A percentile compares a stretch with the other conserved stretches of the same genome.
These are phyloP conservation scores for Boletus tylopilopsis DNA, from an alignment of 768 basidiomycete genomes.

Conservation along the genomic window DNA sequence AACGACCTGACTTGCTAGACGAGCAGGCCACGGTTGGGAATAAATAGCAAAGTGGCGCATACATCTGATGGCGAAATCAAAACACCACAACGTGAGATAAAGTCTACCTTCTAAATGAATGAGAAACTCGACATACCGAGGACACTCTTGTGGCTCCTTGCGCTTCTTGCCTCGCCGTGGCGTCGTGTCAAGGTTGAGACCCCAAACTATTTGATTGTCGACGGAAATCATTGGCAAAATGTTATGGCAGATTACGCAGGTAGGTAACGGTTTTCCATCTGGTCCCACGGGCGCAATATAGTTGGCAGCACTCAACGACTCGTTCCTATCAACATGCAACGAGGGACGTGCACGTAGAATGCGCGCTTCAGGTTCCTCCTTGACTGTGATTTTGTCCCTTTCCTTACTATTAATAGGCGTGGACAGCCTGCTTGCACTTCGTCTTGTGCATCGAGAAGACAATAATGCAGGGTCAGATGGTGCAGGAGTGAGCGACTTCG, in stretches of 20 bases:
- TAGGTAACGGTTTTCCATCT: slow-evolving; percentile 66
- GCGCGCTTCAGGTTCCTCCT: slow-evolving; percentile 49
- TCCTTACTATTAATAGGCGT: slow-evolving; percentile 31
- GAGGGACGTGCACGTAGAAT: slow-evolving; percentile 48
- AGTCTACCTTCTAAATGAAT: slow-evolving; percentile 21
- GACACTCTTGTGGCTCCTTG: slow-evolving; percentile 67
- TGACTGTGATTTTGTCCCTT: slow-evolving; percentile 41
- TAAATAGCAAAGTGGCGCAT: slow-evolving; percentile 81
- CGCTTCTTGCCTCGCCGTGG: slow-evolving; percentile 47
- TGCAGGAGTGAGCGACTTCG: slow-evolving; percentile 37
- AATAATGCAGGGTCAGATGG: slow-evolving; percentile 24
- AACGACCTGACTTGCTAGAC: slow-evolving; percentile 47
- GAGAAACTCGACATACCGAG: slow-evolving; percentile 47
- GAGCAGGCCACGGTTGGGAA: slow-evolving; percentile 64
- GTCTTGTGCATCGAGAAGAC: slow-evolving; percentile 29
- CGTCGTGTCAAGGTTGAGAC: slow-evolving; percentile 49
- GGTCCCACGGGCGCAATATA: slow-evolving; percentile 49
- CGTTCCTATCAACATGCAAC: slow-evolving; percentile 33
- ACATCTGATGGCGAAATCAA: slow-evolving; percentile 46
- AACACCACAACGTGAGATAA: slow-evolving; percentile 14
- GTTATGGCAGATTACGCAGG: slow-evolving; percentile 68
- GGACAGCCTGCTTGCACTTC: slow-evolving; percentile 30
- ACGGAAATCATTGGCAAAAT: slow-evolving; percentile 74
- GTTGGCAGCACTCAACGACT: slow-evolving; percentile 37
- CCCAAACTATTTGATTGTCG: slow-evolving; percentile 74